phyloP scores from a whole-genome alignment of 2,329 filamentous ascomycete genomes.

The Mycosphaerelloides madeirae region DNA sequence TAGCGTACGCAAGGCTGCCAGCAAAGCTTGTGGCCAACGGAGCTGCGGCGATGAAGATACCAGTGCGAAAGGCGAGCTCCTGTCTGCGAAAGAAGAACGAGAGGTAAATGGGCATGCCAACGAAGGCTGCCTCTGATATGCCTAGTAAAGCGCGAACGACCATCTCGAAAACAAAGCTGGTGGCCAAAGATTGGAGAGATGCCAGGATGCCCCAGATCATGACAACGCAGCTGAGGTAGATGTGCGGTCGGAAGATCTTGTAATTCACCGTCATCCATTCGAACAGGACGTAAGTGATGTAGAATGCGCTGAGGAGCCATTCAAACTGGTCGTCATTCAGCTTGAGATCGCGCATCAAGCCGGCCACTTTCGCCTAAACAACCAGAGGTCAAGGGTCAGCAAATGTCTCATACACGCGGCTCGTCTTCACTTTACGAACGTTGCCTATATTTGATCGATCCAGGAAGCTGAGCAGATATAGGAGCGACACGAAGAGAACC shows the following conservation, averaged over 20 bases:
- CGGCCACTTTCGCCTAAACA: conserved; percentile 51
- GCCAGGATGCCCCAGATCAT: conserved; percentile 74
- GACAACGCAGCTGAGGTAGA: conserved; percentile 61
- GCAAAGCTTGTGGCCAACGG: conserved; percentile 64
- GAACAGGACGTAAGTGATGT: conserved; percentile 60
- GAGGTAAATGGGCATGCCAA: conserved; percentile 60
- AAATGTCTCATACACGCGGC: no score
- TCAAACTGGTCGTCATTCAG: conserved; percentile 55
- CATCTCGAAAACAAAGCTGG: conserved; percentile 51
- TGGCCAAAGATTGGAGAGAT: conserved; percentile 58
- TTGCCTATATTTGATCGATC: conserved; percentile 69
- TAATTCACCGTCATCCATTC: conserved; percentile 61
- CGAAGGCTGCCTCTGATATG: conserved; percentile 58
- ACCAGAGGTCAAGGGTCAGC: no score
- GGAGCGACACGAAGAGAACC: conserved; percentile 72
- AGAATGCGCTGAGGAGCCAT: conserved; percentile 60
- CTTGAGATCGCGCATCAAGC: conserved; percentile 50
- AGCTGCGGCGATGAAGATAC: conserved; percentile 75
- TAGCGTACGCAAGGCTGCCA: conserved; percentile 72
- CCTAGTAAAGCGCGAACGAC: conserved; percentile 57
- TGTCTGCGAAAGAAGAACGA: conserved; percentile 59
- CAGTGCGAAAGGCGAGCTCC: conserved; percentile 80
- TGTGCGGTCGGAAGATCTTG: conserved; percentile 55
- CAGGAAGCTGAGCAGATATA: conserved; percentile 81
- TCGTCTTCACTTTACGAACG: no score